A percentile compares a stretch with the other conserved stretches of the same genome.
phyloP scores from a whole-genome alignment of 2,329 filamentous ascomycete genomes.

The Colletotrichum paranaense region DNA sequence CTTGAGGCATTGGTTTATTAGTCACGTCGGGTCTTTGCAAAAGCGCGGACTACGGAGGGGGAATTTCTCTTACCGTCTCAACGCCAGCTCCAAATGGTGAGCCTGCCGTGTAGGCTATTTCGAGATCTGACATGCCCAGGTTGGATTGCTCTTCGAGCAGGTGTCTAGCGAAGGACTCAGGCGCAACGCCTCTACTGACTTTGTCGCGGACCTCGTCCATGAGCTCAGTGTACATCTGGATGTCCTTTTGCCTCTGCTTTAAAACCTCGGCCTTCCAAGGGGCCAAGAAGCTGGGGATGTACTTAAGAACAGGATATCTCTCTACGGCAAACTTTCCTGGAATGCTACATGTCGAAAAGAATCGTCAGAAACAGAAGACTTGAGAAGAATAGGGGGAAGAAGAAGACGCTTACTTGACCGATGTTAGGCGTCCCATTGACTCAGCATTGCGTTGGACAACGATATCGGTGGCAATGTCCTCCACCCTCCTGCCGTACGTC shows the following conservation, averaged over 20 bases:
- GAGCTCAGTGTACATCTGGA: conserved; percentile 51
- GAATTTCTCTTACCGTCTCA: conserved; percentile 48
- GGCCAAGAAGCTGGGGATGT: conserved; percentile 50
- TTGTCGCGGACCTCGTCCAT: conserved; percentile 53
- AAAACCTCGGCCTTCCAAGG: conserved; percentile 54
- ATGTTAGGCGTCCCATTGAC: conserved; percentile 54
- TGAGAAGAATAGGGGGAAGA: background rate
- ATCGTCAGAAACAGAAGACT: background rate
- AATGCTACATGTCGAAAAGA: conserved; percentile 6
- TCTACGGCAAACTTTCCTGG: conserved; percentile 52
- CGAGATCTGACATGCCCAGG: conserved; percentile 53
- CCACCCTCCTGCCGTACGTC: conserved; percentile 51
- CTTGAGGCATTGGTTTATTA: conserved; percentile 45
- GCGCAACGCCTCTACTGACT: conserved; percentile 43
- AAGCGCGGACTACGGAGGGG: background rate
- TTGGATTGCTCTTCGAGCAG: conserved; percentile 53
- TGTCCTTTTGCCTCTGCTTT: conserved; percentile 45
- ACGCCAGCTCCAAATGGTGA: conserved; percentile 58
- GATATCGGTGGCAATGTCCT: conserved; percentile 48
- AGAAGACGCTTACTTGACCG: conserved; percentile 46
- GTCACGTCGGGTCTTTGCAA: background rate
- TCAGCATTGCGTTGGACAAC: conserved; percentile 52
- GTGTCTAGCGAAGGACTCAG: conserved; percentile 55
- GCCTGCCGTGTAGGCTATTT: conserved; percentile 56
- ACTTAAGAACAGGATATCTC: conserved; percentile 52